phyloP scores from a whole-genome alignment of 2,329 filamentous ascomycete species.

The Pezicula rhizophila region DNA sequence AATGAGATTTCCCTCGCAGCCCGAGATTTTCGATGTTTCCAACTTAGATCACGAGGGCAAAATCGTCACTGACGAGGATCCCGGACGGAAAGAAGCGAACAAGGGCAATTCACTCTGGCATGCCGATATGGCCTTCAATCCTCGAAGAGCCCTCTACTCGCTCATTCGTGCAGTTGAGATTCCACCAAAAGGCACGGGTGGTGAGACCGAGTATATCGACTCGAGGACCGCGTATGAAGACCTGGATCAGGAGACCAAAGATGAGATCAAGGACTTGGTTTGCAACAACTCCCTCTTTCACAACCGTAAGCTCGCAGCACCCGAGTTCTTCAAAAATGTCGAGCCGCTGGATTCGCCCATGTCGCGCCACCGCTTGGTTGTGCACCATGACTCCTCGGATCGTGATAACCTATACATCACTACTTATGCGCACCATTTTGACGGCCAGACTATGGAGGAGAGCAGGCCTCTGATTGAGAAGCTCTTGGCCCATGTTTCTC shows the following conservation, averaged over 20 bases:
- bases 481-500: conserved; percentile 30
- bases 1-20: conserved; percentile 34
- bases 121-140: conserved; percentile 46
- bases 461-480: conserved; percentile 30
- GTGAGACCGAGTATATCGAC: conserved; percentile 46
- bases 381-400: too few species aligned
- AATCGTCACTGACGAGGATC: conserved; percentile 32
- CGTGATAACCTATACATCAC: conserved; percentile 42
- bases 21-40: conserved; percentile 49
- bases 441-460: conserved; percentile 32
- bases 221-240: conserved; percentile 43
- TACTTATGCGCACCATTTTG: conserved; percentile 44
- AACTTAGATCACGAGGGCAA: conserved; percentile 45
- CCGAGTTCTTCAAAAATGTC: conserved; percentile 31
- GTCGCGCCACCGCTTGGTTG: too few species aligned
- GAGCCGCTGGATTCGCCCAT: conserved; percentile 8
- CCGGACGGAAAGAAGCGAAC: conserved; percentile 31
- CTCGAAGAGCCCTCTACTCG: conserved; percentile 43
- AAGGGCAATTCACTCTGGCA: conserved; percentile 46
- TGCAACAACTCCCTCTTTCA: conserved; percentile 43
- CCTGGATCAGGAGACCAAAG: conserved; percentile 26
- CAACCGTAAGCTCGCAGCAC: conserved; percentile 42
- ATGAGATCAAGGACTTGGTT: conserved; percentile 33
- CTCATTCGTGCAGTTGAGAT: conserved; percentile 42
- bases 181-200: conserved; percentile 38